phyloP scores from a whole-genome alignment of 1,139 yeast species.

The Spencermartinsiella ligniputridi region DNA sequence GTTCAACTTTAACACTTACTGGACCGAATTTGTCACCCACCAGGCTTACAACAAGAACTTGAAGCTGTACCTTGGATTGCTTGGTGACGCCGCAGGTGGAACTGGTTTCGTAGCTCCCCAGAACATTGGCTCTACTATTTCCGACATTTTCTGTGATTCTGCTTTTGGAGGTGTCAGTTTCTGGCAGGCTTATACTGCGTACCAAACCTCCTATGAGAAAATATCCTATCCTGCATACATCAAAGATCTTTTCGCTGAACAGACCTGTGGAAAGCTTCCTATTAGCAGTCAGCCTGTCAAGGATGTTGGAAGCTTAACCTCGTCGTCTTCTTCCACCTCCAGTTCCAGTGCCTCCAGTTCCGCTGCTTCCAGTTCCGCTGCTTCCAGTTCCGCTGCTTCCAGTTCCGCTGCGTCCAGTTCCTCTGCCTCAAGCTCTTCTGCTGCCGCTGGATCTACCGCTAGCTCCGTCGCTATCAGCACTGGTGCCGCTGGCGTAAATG shows the following conservation, averaged over 20 bases:
- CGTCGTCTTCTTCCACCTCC: not conserved
- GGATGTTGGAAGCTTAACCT: not conserved
- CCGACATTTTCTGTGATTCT: conserved; percentile 32
- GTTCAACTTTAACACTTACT: conserved; percentile 84
- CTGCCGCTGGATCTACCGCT: not conserved
- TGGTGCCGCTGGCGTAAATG: not conserved
- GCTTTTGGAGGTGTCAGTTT: conserved; percentile 80
- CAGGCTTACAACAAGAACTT: conserved; percentile 57
- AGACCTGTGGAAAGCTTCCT: not conserved
- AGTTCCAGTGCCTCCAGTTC: not conserved
- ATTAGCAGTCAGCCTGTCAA: not conserved
- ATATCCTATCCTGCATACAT: conserved; percentile 41
- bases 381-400: not conserved
- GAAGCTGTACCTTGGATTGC: conserved; percentile 64
- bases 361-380: not conserved
- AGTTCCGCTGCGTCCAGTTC: not conserved
- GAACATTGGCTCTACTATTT: conserved; percentile 12
- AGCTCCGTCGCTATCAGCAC: not conserved
- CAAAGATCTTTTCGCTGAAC: conserved; percentile 27
- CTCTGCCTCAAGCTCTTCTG: not conserved
- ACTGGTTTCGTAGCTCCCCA: conserved; percentile 55
- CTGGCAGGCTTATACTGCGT: conserved; percentile 88
- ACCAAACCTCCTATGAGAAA: conserved; percentile 45
- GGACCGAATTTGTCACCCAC: conserved; percentile 63
- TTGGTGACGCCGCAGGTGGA: conserved; percentile 70